Evolutionary conservation across 2,329 filamentous ascomycete species (phyloP).

Genomic region (Cladosporium velox): DNA sequence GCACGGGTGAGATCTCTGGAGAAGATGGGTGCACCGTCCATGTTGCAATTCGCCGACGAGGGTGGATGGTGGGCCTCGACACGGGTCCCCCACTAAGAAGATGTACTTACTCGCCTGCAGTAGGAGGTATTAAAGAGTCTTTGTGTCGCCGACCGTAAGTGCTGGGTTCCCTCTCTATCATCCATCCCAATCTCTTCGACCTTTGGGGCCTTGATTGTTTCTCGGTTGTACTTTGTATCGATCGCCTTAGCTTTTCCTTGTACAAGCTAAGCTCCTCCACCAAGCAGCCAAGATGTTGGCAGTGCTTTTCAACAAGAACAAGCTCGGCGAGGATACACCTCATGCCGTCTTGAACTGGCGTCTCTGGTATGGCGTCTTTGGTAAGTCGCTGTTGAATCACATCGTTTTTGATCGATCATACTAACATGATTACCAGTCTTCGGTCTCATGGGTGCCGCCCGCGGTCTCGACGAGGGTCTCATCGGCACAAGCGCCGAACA

Average conservation of each 20-base stretch:
- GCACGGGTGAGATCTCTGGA: constrained; percentile 7
- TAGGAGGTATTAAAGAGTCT: constrained; percentile 9
- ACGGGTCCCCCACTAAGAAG: constrained; percentile 8
- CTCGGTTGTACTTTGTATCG: constrained; percentile 16
- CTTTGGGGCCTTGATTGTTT: not conserved
- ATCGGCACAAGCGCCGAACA: constrained; percentile 61
- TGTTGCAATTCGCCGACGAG: not conserved
- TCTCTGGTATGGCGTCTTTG: constrained; percentile 72
- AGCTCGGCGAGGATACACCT: constrained; percentile 63
- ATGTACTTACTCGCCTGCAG: not conserved
- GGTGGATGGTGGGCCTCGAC: not conserved
- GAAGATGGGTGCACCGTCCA: constrained; percentile 11
- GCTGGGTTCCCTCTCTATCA: not conserved
- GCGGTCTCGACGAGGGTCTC: constrained; percentile 78
- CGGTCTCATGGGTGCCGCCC: constrained; percentile 68
- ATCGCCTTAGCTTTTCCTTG: constrained; percentile 12
- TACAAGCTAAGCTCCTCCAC: constrained; percentile 17
- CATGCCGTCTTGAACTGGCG: constrained; percentile 74
- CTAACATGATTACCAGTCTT: constrained; percentile 30
- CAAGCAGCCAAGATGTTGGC: constrained; percentile 27
- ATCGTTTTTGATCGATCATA: not conserved
- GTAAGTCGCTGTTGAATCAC: constrained; percentile 25
- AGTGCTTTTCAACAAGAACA: constrained; percentile 37
- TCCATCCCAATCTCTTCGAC: not conserved
- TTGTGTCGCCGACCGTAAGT: constrained; percentile 4